Evolutionary conservation across 192 early-diverging fungal genomes (phyloP).

Genomic region (Linnemannia hyalina): DNA sequence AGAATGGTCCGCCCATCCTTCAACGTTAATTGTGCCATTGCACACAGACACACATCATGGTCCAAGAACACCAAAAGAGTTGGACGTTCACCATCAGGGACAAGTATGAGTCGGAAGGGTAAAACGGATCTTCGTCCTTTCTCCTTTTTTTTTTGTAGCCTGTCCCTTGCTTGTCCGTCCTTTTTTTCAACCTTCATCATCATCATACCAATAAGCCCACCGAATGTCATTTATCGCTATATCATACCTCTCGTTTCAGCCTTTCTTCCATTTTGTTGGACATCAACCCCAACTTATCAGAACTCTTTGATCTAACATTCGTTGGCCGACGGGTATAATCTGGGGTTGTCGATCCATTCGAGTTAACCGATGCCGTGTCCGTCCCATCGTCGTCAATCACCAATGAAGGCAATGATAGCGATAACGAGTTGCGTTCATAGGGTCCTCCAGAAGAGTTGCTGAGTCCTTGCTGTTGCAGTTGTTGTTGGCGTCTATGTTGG

Average conservation of each 20-base stretch:
- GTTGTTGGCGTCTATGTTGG: background rate
- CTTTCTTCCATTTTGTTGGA: conserved; percentile 35
- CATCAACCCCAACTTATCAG: conserved; percentile 28
- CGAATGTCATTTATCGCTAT: background rate
- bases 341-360: conserved; percentile 45
- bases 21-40: background rate
- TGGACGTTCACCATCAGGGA: background rate
- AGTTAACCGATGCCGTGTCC: conserved; percentile 40
- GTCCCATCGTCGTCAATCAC: conserved; percentile 36
- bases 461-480: background rate
- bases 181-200: background rate
- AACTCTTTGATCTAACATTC: conserved; percentile 28
- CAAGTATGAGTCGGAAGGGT: background rate
- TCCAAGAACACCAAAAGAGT: background rate
- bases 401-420: conserved; percentile 31
- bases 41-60: background rate
- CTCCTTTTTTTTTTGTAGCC: background rate
- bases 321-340: conserved; percentile 21
- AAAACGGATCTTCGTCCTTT: background rate
- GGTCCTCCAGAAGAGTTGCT: conserved; percentile 9
- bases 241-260: conserved; percentile 40
- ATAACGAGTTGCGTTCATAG: conserved; percentile 27
- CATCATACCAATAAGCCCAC: background rate
- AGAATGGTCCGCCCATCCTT: background rate
- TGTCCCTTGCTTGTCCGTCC: background rate